A percentile compares a stretch with the other conserved stretches of the same genome.
These are phyloP conservation scores for Cylindrotheca fusiformis DNA, from an alignment of 108 stramenopile species.

Conservation along the genomic window DNA sequence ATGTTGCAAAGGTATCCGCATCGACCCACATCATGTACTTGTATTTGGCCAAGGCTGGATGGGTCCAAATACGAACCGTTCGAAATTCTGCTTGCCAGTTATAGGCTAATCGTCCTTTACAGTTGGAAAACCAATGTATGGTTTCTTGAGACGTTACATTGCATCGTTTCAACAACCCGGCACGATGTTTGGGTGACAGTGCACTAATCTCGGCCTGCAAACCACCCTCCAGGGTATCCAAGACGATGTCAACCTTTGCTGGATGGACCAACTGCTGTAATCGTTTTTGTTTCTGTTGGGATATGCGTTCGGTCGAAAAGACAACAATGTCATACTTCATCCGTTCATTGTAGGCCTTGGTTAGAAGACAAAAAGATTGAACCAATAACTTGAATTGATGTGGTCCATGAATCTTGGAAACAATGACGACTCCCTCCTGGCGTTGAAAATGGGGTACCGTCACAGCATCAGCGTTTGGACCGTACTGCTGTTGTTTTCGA, in stretches of 20 bases:
- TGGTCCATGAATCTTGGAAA: slow-evolving; percentile 47
- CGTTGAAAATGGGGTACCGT: too few relatives aligned
- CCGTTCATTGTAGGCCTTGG: too few relatives aligned
- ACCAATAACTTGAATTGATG: slow-evolving; percentile 42
- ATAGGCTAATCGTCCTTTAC: too few relatives aligned
- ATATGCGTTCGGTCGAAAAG: slow-evolving; percentile 26
- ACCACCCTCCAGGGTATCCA: slow-evolving; percentile 35
- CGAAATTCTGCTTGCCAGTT: slow-evolving; percentile 55
- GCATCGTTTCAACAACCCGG: slow-evolving; percentile 15
- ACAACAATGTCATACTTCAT: slow-evolving; percentile 41
- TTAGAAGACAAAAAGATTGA: slow-evolving; percentile 36
- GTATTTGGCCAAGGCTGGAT: slow-evolving; percentile 30
- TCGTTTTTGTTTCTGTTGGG: slow-evolving; percentile 5
- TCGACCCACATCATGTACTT: too few relatives aligned
- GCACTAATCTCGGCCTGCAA: slow-evolving; percentile 27
- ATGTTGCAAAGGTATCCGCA: slow-evolving; percentile 44
- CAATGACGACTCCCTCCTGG: slow-evolving; percentile 48
- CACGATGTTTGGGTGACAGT: slow-evolving; percentile 9
- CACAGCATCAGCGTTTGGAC: slow-evolving; percentile 5
- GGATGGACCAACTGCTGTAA: slow-evolving; percentile 24
- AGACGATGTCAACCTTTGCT: slow-evolving; percentile 38
- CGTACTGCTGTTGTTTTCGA: too few relatives aligned
- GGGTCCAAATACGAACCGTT: slow-evolving; percentile 39
- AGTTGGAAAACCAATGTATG: too few relatives aligned
- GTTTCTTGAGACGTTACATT: too few relatives aligned